Conservation (phyloP, 306 rosid species). For the Cicer judaicum region DNA sequence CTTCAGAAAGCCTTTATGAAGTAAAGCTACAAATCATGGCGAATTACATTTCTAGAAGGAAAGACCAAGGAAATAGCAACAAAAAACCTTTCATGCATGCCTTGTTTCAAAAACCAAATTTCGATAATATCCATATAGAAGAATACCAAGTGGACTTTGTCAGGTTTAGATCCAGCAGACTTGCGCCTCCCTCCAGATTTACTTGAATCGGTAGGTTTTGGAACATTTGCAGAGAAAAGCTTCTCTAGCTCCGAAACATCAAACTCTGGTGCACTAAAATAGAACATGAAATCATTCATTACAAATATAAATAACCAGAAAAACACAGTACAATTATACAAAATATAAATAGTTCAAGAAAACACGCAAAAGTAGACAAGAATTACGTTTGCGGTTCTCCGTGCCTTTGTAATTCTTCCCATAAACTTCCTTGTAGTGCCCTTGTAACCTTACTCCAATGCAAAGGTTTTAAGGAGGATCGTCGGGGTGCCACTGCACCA, state of each 20-base stretch:
- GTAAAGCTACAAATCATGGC: conserved; percentile 35
- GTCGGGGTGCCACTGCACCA: conserved; percentile 58
- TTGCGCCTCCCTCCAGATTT: conserved; percentile 82
- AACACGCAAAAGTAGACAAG: conserved; percentile 35
- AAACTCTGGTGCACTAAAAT: conserved; percentile 85
- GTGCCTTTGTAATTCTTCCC: conserved; percentile 93
- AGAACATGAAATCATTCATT: conserved; percentile 46
- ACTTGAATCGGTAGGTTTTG: conserved; percentile 78
- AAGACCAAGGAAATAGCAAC: conserved; percentile 17
- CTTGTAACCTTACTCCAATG: conserved; percentile 98
- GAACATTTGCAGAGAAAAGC: conserved; percentile 87
- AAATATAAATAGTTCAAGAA: conserved; percentile 33
- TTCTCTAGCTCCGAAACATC: conserved; percentile 91
- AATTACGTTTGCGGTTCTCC: conserved; percentile 87
- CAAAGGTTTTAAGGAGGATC: conserved; percentile 87
- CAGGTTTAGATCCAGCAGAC: conserved; percentile 85
- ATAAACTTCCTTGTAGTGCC: conserved; percentile 92
- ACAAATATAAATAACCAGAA: conserved; percentile 40
- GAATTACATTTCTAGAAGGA: conserved; percentile 33
- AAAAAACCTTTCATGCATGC: conserved; percentile 32
- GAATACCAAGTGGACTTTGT: conserved; percentile 87
- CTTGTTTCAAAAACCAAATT: conserved; percentile 22
- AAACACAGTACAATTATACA: conserved; percentile 1
- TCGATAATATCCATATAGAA: conserved; percentile 30
- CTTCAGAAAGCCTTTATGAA: conserved; percentile 21